A percentile compares a stretch with the other conserved stretches of the same genome.
Evolutionary conservation across 169 alveolate species (phyloP).

Genomic region (Eimeria tenella): DNA sequence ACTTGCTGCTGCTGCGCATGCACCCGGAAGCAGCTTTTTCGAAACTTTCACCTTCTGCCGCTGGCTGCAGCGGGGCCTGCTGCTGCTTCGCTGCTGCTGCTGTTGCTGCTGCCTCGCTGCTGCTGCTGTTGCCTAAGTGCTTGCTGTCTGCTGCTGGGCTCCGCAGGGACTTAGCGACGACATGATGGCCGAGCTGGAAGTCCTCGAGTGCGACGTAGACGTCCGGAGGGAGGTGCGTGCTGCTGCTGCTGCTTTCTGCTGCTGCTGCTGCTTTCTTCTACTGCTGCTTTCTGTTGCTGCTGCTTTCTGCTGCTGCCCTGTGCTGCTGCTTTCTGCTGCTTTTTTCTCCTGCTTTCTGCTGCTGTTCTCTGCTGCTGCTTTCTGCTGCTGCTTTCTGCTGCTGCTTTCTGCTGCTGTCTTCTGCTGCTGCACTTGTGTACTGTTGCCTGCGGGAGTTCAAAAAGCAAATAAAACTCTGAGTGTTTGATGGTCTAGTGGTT

Average conservation of each 20-base stretch:
- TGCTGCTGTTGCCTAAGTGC: background rate
- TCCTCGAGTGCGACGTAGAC: conserved; percentile 65
- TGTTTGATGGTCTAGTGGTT: no score
- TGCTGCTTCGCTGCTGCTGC: background rate
- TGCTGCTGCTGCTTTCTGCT: background rate
- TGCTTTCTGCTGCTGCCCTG: background rate
- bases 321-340: background rate
- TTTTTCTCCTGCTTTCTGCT: no score
- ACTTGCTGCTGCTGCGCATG: background rate
- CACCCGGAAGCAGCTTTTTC: no score
- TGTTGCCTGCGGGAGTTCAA: no score
- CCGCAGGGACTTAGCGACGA: conserved; percentile 70
- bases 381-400: no score
- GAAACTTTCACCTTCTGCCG: no score
- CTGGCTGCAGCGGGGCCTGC: background rate
- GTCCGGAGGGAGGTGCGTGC: conserved; percentile 65
- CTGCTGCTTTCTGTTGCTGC: background rate
- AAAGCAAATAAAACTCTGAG: no score
- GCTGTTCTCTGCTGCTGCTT: no score
- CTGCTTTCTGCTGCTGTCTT: no score
- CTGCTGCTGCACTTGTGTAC: no score
- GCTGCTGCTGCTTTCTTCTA: background rate
- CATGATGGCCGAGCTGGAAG: conserved; percentile 50
- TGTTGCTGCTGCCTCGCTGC: background rate
- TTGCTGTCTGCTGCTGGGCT: background rate